phyloP scores from a whole-genome alignment of 108 stramenopile species.

The Cyclotella atomus region DNA sequence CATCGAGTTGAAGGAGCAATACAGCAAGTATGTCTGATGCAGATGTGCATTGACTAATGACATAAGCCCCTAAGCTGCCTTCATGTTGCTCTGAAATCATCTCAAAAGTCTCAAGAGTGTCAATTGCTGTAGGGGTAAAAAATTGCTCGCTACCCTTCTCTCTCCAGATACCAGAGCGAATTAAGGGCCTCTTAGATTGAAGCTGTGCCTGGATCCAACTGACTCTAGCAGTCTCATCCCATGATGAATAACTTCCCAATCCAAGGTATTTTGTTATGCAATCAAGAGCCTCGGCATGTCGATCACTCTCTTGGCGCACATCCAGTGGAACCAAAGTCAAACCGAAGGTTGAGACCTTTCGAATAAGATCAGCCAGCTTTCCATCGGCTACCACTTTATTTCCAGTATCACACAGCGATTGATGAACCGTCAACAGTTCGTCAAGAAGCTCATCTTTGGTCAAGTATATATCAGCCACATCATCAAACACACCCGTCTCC shows the following conservation, averaged over 20 bases:
- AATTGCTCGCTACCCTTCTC: slow-evolving; percentile 54
- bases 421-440: slow-evolving; percentile 81
- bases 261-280: slow-evolving; percentile 92
- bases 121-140: slow-evolving; percentile 70
- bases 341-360: slow-evolving; percentile 93
- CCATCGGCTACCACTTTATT: slow-evolving; percentile 88
- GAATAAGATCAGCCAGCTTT: slow-evolving; percentile 82
- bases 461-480: slow-evolving; percentile 59
- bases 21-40: slow-evolving; percentile 96
- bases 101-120: slow-evolving; percentile 78
- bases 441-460: slow-evolving; percentile 76
- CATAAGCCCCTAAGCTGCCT: slow-evolving; percentile 93
- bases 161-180: slow-evolving; percentile 79
- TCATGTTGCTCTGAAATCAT: slow-evolving; percentile 89
- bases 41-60: slow-evolving; percentile 93
- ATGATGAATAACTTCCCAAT: slow-evolving; percentile 86
- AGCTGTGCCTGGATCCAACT: slow-evolving; percentile 93
- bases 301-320: slow-evolving; percentile 92
- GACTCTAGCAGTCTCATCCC: slow-evolving; percentile 92
- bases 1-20: slow-evolving; percentile 90
- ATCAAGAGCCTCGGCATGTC: slow-evolving; percentile 93
- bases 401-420: slow-evolving; percentile 81
- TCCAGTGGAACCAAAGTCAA: slow-evolving; percentile 91
- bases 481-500: neutral
- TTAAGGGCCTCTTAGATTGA: slow-evolving; percentile 80